Evolutionary conservation across 2,329 filamentous ascomycete genomes (phyloP).

Genomic region (Xylariales sp.): DNA sequence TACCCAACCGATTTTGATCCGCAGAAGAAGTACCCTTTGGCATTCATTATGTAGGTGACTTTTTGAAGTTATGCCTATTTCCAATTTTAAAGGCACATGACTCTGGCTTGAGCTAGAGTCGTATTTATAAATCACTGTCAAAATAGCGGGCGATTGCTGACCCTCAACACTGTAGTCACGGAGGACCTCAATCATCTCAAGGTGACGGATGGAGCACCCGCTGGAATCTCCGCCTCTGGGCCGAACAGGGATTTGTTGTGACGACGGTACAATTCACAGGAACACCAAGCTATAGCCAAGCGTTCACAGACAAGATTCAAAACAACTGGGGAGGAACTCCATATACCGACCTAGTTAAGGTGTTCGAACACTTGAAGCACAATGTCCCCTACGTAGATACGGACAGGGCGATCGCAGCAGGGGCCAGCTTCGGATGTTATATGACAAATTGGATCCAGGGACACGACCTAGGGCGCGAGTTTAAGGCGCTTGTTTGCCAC

Average conservation of each 20-base stretch:
- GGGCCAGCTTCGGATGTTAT: slow-evolving; percentile 32
- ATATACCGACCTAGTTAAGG: slow-evolving; percentile 33
- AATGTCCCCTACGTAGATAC: slow-evolving; percentile 36
- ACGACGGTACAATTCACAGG: slow-evolving; percentile 33
- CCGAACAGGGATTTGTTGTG: slow-evolving; percentile 35
- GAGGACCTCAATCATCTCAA: slow-evolving; percentile 33
- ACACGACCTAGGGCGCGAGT: slow-evolving; percentile 33
- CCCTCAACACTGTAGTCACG: slow-evolving; percentile 15
- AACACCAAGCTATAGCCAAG: slow-evolving; percentile 33
- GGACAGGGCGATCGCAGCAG: slow-evolving; percentile 33
- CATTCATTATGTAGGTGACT: slow-evolving; percentile 32
- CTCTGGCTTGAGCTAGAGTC: not conserved
- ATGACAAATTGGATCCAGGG: slow-evolving; percentile 38
- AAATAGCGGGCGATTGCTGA: slow-evolving; percentile 7
- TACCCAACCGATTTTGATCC: slow-evolving; percentile 31
- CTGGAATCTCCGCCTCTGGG: slow-evolving; percentile 37
- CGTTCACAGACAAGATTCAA: slow-evolving; percentile 36
- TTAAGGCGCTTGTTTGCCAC: slow-evolving; percentile 35
- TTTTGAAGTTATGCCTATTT: not conserved
- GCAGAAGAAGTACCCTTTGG: slow-evolving; percentile 31
- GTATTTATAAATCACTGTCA: not conserved
- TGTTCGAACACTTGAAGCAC: slow-evolving; percentile 33
- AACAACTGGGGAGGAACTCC: slow-evolving; percentile 37
- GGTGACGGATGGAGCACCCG: slow-evolving; percentile 31
- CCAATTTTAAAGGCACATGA: not conserved